A percentile compares a stretch with the other conserved stretches of the same genome.
Evolutionary conservation across 495 filamentous ascomycete genomes (phyloP).

Genomic region (Xylaria nigripes): DNA sequence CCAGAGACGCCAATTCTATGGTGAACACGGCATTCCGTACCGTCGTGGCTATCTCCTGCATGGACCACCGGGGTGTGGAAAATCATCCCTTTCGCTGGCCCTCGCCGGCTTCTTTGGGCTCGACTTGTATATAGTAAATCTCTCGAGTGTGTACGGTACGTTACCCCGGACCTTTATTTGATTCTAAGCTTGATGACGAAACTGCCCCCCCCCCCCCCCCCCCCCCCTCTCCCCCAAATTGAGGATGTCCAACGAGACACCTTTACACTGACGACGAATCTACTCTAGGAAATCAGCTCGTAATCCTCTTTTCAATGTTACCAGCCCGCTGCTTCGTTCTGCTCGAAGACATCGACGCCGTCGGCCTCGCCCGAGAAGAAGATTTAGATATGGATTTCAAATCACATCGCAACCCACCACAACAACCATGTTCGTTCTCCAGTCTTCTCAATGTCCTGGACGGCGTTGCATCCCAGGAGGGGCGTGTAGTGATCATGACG

Average conservation of each 20-base stretch:
- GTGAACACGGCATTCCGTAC: slow-evolving; percentile 50
- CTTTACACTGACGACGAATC: not conserved
- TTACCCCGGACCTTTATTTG: not conserved
- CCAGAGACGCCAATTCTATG: slow-evolving; percentile 55
- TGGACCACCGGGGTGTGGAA: slow-evolving; percentile 65
- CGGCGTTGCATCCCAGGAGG: slow-evolving; percentile 52
- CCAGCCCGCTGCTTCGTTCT: slow-evolving; percentile 50
- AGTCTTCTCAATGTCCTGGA: slow-evolving; percentile 56
- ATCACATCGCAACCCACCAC: not conserved
- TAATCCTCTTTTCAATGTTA: slow-evolving; percentile 48
- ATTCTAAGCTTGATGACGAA: not conserved
- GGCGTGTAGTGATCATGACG: slow-evolving; percentile 59
- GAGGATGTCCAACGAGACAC: not conserved
- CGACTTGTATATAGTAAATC: slow-evolving; percentile 45
- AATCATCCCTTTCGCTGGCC: slow-evolving; percentile 40
- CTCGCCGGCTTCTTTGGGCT: slow-evolving; percentile 50
- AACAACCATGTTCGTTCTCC: slow-evolving; percentile 39
- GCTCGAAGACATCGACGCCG: slow-evolving; percentile 53
- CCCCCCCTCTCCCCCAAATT: no score
- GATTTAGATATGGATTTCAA: not conserved
- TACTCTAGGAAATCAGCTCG: slow-evolving; percentile 46
- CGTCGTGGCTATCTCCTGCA: slow-evolving; percentile 76
- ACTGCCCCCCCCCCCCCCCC: no score
- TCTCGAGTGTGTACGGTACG: slow-evolving; percentile 38
- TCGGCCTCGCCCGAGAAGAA: slow-evolving; percentile 6